A percentile compares a stretch with the other conserved stretches of the same genome.
These are phyloP conservation scores for Xerocomellus dryophilus DNA, from an alignment of 768 basidiomycete species.

Conservation along the genomic window DNA sequence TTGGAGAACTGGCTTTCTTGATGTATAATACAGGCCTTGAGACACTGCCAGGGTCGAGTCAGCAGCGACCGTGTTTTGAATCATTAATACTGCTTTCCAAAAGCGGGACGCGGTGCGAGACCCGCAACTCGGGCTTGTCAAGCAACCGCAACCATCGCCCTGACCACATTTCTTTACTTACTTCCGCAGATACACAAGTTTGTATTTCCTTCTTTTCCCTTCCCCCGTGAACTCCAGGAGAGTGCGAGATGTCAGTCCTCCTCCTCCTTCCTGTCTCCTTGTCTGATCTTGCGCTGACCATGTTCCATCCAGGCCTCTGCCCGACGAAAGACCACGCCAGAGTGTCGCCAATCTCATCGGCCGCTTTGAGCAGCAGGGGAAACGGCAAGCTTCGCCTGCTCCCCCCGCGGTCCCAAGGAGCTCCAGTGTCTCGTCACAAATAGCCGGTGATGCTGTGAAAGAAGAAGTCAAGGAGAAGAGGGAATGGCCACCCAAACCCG, in stretches of 20 bases:
- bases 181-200: conserved; percentile 9
- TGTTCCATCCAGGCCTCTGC: conserved; percentile 59
- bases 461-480: conserved; percentile 68
- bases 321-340: conserved; percentile 83
- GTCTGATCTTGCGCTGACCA: conserved; percentile 16
- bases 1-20: conserved; percentile 22
- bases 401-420: conserved; percentile 48
- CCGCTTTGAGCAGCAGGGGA: conserved; percentile 79
- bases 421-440: conserved; percentile 64
- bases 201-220: conserved; percentile 12
- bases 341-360: conserved; percentile 91
- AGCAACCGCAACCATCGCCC: conserved; percentile 29
- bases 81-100: conserved; percentile 11
- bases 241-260: conserved; percentile 29
- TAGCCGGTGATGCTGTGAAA: conserved; percentile 59
- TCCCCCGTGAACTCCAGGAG: conserved; percentile 16
- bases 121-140: background rate
- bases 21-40: background rate
- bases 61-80: background rate
- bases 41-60: conserved; percentile 11
- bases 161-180: conserved; percentile 18
- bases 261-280: background rate
- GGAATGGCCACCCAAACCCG: conserved; percentile 70
- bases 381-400: conserved; percentile 49
- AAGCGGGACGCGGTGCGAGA: conserved; percentile 9